Base-by-base conservation (phyloP, 495 filamentous ascomycete genomes). In the Jackrogersella multiformis region DNA sequence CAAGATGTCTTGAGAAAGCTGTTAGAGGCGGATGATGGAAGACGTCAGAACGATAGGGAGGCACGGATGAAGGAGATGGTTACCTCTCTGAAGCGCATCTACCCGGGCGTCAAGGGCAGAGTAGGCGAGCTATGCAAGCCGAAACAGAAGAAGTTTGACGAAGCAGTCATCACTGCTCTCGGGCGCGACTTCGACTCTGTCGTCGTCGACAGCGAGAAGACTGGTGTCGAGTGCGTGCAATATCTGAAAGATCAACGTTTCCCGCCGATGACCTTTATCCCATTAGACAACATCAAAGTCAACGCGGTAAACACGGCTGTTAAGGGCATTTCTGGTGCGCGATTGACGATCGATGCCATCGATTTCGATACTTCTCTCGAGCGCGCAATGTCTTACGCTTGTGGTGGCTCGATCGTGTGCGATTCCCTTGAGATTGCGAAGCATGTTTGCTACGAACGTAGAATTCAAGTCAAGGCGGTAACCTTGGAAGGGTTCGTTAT, bases 171-270 rank as follows among this genome's bases (percentile, higher is more conserved):
- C 74, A 97, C 92, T 16, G 92, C 96, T 12, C 85, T 99, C 23
- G 95, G 96, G 30, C 89, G 93, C 32, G 90, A 97, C 66, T 96
- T 96, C 69, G 94, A 98, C 71, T 90, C 93, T 9, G 89, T 99
- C 48, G 87, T 99, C 57, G 94, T 97, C n/a, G 95, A 99, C 70
- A 96, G 89, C 24, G 93, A 97, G 71, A 97, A 95, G 81, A 94
- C 89, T 0, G 96, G 92, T 26, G 90, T 92, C 64, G 92, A 97
- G 64, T 98, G 94, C 72, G 94, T 99, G 41, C 89, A 96, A 70
- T 95, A 96, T 76, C 85, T 98, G 45, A 92, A 92, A 60, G 93
- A 97, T 55, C 93, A 97, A 72, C 88, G 90, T 32, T 86, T 88
- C 18, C 88, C 91, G 21, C 91, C 92, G 64, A 88, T 93, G 57